Conservation (phyloP, 2,329 filamentous ascomycete species). For the Aspergillus fijiensis region DNA sequence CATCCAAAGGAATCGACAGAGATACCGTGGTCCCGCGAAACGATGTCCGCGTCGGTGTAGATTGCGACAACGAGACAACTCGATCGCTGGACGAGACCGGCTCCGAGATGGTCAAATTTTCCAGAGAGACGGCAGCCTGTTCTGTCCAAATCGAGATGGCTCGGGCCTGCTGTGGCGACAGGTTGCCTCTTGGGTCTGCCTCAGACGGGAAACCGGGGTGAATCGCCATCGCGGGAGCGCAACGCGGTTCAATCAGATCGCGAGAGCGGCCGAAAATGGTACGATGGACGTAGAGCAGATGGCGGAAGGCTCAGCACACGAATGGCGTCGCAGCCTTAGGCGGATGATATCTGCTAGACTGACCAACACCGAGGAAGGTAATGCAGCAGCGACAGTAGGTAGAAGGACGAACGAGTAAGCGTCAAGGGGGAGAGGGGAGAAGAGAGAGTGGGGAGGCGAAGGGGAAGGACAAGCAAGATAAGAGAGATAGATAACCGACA, state of each 20-base stretch:
- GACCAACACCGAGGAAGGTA: background rate
- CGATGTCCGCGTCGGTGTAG: conserved; percentile 50
- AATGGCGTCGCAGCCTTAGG: background rate
- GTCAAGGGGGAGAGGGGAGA: background rate
- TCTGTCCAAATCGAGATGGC: conserved; percentile 69
- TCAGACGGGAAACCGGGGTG: conserved; percentile 37
- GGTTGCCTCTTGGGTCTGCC: conserved; percentile 23
- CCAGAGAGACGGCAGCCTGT: conserved; percentile 41
- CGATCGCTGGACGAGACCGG: conserved; percentile 15
- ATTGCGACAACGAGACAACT: conserved; percentile 53
- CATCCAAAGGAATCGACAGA: conserved; percentile 75
- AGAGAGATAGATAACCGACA: conserved; percentile 7
- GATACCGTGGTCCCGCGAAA: conserved; percentile 58
- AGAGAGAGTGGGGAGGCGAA: conserved; percentile 3
- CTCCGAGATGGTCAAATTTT: conserved; percentile 36
- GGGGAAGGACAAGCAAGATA: conserved; percentile 11
- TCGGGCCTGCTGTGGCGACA: conserved; percentile 45
- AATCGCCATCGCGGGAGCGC: conserved; percentile 39
- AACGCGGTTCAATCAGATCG: background rate
- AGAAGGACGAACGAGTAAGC: background rate
- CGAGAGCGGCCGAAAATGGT: background rate
- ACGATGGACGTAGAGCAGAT: background rate
- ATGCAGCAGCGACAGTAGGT: background rate
- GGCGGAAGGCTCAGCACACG: background rate
- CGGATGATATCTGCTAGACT: background rate